Evolutionary conservation across 2,329 filamentous ascomycete genomes (phyloP), one percentile per base, ranked within the genome.

Genomic region (Chaetomiaceae sp.): DNA sequence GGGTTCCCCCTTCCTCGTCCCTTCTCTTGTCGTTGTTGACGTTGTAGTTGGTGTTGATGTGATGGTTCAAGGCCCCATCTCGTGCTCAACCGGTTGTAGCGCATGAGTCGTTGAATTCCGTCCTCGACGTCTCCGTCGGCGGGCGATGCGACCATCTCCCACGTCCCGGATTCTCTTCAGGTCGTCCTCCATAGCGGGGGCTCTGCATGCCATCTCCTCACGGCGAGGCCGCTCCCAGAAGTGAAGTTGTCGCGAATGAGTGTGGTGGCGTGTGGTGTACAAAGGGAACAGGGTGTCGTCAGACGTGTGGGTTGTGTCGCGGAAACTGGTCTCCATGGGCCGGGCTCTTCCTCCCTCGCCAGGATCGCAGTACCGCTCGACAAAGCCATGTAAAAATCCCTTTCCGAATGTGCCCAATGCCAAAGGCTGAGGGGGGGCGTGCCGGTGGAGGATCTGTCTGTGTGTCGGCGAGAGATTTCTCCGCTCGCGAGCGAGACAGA

Each of bases 301-400:
- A 42, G 49, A 51, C 49, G 33, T 45, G 49, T 51, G 30, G 29
- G 30, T 45, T 24, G 24, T 45, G 40, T 46, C 27, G 42, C 37
- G n/a, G n/a, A n/a, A 44, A 37, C 37, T 46, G 42, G 32, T 32
- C 38, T 15, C 15, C 38, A 38, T 32, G 18, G n/a, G 42, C 42
- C 12, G 52, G 51, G 52, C 52, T 40, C 52, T 52, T 54, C 49
- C 52, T 50, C 52, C 51, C 52, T n/a, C 6, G 45, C 36, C 10
- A 41, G 45, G 40, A 34, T 20, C 41, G 41, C 44, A 43, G 37
- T n/a, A 24, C 9, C 42, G 45, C 37, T 26, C 36, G 39, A 46
- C 42, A 29, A 30, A 22, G 32, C 38, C 29, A 27, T 39, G 19
- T 30, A 45, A n/a, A 34, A 49, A 42, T 38, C 47, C 47, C 43